Conservation (phyloP, 768 basidiomycete genomes). For the Phaeotremella skinneri region DNA sequence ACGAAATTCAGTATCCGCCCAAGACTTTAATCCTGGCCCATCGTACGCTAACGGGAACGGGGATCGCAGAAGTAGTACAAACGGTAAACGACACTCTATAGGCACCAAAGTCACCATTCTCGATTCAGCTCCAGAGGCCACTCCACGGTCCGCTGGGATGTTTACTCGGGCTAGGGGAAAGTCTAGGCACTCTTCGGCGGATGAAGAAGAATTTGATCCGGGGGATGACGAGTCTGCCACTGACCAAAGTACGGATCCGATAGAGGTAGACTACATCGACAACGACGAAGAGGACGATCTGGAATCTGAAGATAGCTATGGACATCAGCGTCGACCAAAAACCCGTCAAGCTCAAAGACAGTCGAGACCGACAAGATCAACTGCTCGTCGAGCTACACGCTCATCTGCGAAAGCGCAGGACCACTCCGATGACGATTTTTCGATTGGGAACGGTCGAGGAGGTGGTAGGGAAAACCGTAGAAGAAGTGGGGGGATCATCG, state of each 20-base stretch:
- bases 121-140: neutral
- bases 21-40: neutral
- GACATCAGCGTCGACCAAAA: slow-evolving; percentile 17
- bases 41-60: neutral
- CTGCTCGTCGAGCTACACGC: slow-evolving; percentile 21
- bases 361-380: slow-evolving; percentile 5
- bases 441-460: neutral
- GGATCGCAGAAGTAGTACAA: neutral
- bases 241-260: slow-evolving; percentile 11
- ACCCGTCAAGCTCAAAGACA: neutral
- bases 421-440: slow-evolving; percentile 33
- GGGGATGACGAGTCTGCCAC: slow-evolving; percentile 13
- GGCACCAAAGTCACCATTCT: neutral
- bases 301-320: slow-evolving; percentile 16
- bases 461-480: neutral
- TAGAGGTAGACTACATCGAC: slow-evolving; percentile 11
- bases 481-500: neutral
- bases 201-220: slow-evolving; percentile 34
- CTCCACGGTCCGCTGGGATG: neutral
- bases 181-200: slow-evolving; percentile 32
- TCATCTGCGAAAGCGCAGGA: slow-evolving; percentile 8
- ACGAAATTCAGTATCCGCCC: neutral
- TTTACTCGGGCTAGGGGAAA: slow-evolving; percentile 1
- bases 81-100: neutral
- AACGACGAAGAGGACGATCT: slow-evolving; percentile 14